Conservation (phyloP, 192 early-diverging fungal genomes). For the Podila epigama region DNA sequence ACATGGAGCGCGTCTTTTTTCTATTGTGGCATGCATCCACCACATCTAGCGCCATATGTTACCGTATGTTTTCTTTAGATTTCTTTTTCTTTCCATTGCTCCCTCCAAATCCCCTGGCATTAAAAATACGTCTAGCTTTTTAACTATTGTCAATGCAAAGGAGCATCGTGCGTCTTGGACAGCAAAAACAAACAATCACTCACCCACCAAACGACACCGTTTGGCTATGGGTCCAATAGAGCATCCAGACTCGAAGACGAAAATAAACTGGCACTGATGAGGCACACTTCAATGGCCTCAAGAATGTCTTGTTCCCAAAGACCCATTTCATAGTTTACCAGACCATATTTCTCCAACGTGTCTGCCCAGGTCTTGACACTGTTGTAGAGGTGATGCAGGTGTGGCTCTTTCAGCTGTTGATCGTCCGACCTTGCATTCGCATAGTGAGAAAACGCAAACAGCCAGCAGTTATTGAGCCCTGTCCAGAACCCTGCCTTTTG, state of each 20-base stretch:
- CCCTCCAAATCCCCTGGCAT: no score
- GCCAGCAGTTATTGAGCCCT: constrained; percentile 79
- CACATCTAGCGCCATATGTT: no score
- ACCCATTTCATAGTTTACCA: constrained; percentile 88
- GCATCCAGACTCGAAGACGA: background rate
- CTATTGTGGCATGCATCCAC: no score
- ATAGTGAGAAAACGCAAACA: constrained; percentile 70
- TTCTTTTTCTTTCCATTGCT: no score
- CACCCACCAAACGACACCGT: no score
- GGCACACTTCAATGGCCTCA: constrained; percentile 65
- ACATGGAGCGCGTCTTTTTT: background rate
- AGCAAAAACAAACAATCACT: no score
- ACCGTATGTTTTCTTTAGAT: no score
- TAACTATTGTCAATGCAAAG: background rate
- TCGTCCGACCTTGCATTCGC: constrained; percentile 55
- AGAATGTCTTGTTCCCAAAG: constrained; percentile 82
- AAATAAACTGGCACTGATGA: constrained; percentile 29
- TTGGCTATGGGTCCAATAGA: no score
- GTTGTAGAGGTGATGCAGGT: constrained; percentile 65
- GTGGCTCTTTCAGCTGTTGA: constrained; percentile 62
- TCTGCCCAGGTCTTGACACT: constrained; percentile 75
- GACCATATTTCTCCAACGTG: constrained; percentile 71
- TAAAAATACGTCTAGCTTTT: background rate
- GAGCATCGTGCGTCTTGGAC: no score
- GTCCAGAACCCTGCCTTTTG: constrained; percentile 74